These are phyloP conservation scores for Aristolochia californica DNA, from an alignment of 164 flowering plant species.

Conservation along the genomic window DNA sequence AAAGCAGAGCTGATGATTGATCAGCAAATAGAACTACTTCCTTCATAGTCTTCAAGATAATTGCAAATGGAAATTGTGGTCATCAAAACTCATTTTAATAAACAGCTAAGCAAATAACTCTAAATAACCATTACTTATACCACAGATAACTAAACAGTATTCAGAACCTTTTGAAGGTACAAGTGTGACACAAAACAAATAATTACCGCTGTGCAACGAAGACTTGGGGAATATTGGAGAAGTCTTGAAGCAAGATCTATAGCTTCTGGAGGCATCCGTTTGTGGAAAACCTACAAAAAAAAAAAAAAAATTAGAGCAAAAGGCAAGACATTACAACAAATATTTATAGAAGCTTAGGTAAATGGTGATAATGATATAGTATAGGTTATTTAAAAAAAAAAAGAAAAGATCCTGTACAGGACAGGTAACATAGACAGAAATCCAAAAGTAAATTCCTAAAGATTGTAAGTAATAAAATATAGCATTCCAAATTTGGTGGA, in stretches of 20 bases:
- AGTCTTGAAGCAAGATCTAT: constrained; percentile 92
- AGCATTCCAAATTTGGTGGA: too few relatives aligned
- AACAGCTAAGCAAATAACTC: neutral
- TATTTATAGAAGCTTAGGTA: too few relatives aligned
- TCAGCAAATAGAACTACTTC: too few relatives aligned
- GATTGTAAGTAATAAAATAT: too few relatives aligned
- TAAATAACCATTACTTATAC: neutral
- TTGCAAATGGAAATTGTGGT: too few relatives aligned
- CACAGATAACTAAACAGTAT: neutral
- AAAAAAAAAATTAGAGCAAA: neutral
- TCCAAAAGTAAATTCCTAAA: too few relatives aligned
- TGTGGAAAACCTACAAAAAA: constrained; percentile 64
- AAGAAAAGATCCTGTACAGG: too few relatives aligned
- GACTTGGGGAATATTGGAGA: constrained; percentile 92
- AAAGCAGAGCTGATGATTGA: neutral
- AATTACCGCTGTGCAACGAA: constrained; percentile 85
- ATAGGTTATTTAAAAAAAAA: too few relatives aligned
- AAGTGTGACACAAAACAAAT: neutral
- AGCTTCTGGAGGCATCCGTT: constrained; percentile 95
- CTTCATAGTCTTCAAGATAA: too few relatives aligned
- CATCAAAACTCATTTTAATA: too few relatives aligned
- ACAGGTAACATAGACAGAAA: too few relatives aligned
- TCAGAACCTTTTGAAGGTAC: neutral
- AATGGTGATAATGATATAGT: too few relatives aligned
- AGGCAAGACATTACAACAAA: neutral